Conservation (phyloP, 495 filamentous ascomycete species). For the Saxophila tyrrhenica region DNA sequence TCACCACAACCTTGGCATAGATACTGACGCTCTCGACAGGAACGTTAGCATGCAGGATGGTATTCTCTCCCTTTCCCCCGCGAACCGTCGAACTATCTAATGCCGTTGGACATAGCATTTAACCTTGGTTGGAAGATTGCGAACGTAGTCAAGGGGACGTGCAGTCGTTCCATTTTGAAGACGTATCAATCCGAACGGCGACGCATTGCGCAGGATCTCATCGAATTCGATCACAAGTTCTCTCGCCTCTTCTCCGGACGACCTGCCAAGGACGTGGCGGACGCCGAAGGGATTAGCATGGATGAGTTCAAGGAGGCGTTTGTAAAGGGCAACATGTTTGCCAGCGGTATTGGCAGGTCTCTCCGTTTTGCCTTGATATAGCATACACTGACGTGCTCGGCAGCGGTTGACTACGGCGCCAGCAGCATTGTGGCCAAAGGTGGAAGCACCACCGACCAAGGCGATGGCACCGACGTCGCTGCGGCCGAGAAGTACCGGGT, state of each 20-base stretch:
- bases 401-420: conserved; percentile 25
- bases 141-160: conserved; percentile 53
- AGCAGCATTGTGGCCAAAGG: conserved; percentile 26
- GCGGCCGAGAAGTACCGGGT: conserved; percentile 28
- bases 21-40: conserved; percentile 42
- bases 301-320: conserved; percentile 40
- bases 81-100: too few species aligned
- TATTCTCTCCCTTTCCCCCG: neutral
- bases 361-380: neutral
- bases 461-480: conserved; percentile 33
- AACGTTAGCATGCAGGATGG: conserved; percentile 75
- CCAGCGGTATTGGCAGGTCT: conserved; percentile 17
- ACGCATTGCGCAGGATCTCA: conserved; percentile 55
- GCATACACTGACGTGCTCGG: neutral
- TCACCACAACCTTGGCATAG: neutral
- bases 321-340: conserved; percentile 25
- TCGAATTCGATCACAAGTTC: conserved; percentile 57
- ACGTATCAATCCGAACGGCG: conserved; percentile 65
- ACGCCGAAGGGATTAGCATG: conserved; percentile 42
- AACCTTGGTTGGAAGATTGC: conserved; percentile 82
- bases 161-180: conserved; percentile 44
- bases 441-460: conserved; percentile 26
- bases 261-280: conserved; percentile 44
- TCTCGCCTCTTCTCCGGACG: conserved; percentile 25
- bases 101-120: too few species aligned